Base-by-base conservation (phyloP, 352 stramenopile species). In the Phytopythium boreale region DNA sequence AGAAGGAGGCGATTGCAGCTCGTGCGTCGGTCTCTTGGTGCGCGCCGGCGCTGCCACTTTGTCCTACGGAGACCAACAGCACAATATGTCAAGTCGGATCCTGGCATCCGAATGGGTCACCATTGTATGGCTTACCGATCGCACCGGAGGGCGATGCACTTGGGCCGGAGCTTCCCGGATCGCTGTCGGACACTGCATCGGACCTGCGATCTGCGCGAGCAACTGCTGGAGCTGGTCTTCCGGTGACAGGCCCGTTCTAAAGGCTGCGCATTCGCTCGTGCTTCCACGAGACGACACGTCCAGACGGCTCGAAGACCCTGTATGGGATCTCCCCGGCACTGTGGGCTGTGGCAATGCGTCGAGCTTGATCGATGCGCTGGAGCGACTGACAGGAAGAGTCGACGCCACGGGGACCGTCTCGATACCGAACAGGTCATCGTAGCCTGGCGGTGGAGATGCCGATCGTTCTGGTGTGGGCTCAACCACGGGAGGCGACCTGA, bases 351-450 rank as follows among this genome's bases (percentile, higher is more conserved):
- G 36, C 15, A 60, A 60, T 50, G 55, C 55, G 2, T 60, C 55
- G 20, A 52, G 27, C 29, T 62, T 62, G 56, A 62, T 62, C 20
- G 56, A 61, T n/a, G 56, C 37, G 43, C 26, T 52, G 2, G 56
- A 62, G 53, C n/a, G 62, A 47, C 53, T 62, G 62, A 24, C 24
- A 44, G 17, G 17, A 24, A 47, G 20, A 51, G 29, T 19, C 27
- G 39, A 37, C 24, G 67, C 39, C 11, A 82, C 69, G 1, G 71
- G 29, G 0, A 89, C 60, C 1, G 78, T 90, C 62, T 90, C 80
- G 34, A 90, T 77, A 2, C 78, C 82, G 43, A 90, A 90, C 7
- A 90, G 59, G 36, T 89, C 82, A 47, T 87, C 66, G 55, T 89
- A 89, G 0, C 73, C 67, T 56, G 82, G 79, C 12, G 82, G 80